phyloP scores from a whole-genome alignment of 805 yeast genomes.

The Schizosaccharomyces pombe region ASM294v3 CU329670.1:4885001-4885500 shows the following conservation, averaged over 20 bases:
- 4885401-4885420: constrained; percentile 82
- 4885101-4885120: constrained; percentile 99
- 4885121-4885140: constrained; percentile 67
- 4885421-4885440: constrained; percentile 50
- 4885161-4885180: constrained; percentile 64
- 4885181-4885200: constrained; percentile 78
- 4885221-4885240: constrained; percentile 83
- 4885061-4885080: constrained; percentile 40
- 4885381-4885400: constrained; percentile 83
- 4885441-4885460: constrained; percentile 88
- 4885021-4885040: constrained; percentile 32
- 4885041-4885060: constrained; percentile 40
- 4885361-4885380: constrained; percentile 62
- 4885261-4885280: constrained; percentile 96
- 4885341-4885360: constrained; percentile 56
- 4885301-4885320: constrained; percentile 88
- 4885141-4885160: constrained; percentile 86
- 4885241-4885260: constrained; percentile 91
- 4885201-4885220: constrained; percentile 79
- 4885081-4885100: constrained; percentile 97
- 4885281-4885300: constrained; percentile 73
- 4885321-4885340: constrained; percentile 85
- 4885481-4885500: constrained; percentile 91
- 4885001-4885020: constrained; percentile 43
- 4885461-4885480: constrained; percentile 94